Evolutionary conservation across 164 flowering plant genomes (phyloP).

Genomic region (Piper longum): DNA sequence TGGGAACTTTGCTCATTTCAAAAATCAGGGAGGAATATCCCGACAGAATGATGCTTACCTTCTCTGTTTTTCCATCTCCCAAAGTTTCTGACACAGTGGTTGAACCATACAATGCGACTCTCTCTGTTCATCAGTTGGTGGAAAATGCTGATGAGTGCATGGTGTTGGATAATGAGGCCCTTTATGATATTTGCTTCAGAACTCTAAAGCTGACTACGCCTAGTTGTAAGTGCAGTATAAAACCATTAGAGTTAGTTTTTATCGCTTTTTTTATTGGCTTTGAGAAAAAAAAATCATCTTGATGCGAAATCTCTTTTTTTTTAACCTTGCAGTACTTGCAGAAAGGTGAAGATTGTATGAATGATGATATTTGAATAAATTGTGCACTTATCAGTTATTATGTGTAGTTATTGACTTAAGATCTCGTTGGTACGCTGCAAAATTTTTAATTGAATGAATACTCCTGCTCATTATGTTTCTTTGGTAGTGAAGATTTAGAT

Average conservation of each 20-base stretch:
- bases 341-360: background rate
- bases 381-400: background rate
- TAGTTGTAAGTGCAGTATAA: slow-evolving; percentile 33
- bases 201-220: slow-evolving; percentile 56
- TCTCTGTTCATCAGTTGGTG: slow-evolving; percentile 62
- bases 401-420: too few species aligned
- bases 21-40: slow-evolving; percentile 61
- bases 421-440: too few species aligned
- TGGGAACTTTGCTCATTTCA: slow-evolving; percentile 53
- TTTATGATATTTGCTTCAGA: slow-evolving; percentile 49
- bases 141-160: slow-evolving; percentile 73
- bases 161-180: slow-evolving; percentile 60
- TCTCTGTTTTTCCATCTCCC: slow-evolving; percentile 63
- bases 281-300: background rate
- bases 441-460: too few species aligned
- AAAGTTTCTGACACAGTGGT: slow-evolving; percentile 64
- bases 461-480: too few species aligned
- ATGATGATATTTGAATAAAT: background rate
- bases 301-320: background rate
- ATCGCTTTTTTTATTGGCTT: background rate
- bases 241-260: background rate
- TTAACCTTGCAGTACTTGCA: background rate
- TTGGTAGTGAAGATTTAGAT: too few species aligned
- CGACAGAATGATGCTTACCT: slow-evolving; percentile 62
- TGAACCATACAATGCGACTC: slow-evolving; percentile 66